Conservation (phyloP, 2,329 filamentous ascomycete species). For the Cyphellophora attinorum region DNA sequence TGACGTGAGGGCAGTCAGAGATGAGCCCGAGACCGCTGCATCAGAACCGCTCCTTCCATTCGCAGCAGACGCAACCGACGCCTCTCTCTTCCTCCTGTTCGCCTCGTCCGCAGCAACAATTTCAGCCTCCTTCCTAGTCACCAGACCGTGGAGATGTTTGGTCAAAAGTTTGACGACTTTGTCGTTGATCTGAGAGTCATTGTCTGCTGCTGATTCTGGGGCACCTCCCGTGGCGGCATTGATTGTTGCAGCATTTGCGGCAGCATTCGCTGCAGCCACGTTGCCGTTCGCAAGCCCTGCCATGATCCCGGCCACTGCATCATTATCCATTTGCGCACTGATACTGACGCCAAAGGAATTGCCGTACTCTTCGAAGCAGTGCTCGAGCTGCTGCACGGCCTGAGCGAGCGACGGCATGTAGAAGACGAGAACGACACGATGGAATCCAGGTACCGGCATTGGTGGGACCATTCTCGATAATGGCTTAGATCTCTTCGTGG, state of each 20-base stretch:
- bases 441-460: constrained; percentile 25
- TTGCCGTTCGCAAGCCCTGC: neutral
- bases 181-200: too few species aligned
- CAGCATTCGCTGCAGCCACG: too few species aligned
- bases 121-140: neutral
- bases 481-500: too few species aligned
- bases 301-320: neutral
- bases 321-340: constrained; percentile 5
- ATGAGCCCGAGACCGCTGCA: too few species aligned
- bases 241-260: too few species aligned
- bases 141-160: neutral
- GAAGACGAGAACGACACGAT: constrained; percentile 27
- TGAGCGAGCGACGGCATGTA: constrained; percentile 19
- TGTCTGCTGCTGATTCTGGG: too few species aligned
- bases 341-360: constrained; percentile 8
- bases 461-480: too few species aligned
- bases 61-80: too few species aligned
- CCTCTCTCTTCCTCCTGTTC: too few species aligned
- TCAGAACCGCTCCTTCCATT: too few species aligned
- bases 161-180: neutral
- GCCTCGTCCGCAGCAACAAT: neutral
- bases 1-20: too few species aligned
- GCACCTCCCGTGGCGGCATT: too few species aligned
- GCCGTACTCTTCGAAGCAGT: constrained; percentile 14
- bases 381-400: constrained; percentile 14